A percentile compares a stretch with the other conserved stretches of the same genome.
Conservation (phyloP, 495 filamentous ascomycete species). For the Lentithecium fluviatile region DNA sequence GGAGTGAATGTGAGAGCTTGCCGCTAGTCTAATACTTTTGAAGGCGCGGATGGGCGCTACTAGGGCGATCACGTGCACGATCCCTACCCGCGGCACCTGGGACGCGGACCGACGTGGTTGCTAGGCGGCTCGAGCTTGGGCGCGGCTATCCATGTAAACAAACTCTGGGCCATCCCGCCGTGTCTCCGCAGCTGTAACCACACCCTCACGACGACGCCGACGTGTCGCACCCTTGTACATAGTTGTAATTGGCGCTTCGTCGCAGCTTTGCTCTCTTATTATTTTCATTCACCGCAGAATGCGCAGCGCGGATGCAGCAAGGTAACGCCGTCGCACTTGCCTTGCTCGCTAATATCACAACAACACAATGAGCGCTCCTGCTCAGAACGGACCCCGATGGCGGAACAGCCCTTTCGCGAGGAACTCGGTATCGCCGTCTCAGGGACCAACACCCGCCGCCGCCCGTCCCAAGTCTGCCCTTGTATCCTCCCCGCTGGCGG, state of each 20-base stretch:
- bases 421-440: constrained; percentile 62
- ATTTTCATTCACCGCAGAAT: constrained; percentile 6
- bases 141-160: constrained; percentile 18
- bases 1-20: background rate
- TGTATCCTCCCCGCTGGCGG: constrained; percentile 55
- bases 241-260: constrained; percentile 5
- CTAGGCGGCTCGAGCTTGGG: background rate
- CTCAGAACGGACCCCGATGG: constrained; percentile 49
- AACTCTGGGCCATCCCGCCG: constrained; percentile 2
- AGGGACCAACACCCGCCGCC: constrained; percentile 53
- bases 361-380: constrained; percentile 43
- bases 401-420: constrained; percentile 75
- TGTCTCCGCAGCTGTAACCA: constrained; percentile 7
- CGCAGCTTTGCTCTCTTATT: background rate
- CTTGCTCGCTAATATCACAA: constrained; percentile 21
- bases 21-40: background rate
- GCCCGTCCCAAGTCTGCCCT: constrained; percentile 72
- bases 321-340: constrained; percentile 20
- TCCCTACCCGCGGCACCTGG: background rate
- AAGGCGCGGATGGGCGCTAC: background rate
- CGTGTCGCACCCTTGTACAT: constrained; percentile 20
- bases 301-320: background rate
- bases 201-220: constrained; percentile 6
- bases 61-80: background rate
- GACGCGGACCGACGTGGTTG: constrained; percentile 6